phyloP scores from a whole-genome alignment of 345 rosid genomes.

The Syzygium grande region DNA sequence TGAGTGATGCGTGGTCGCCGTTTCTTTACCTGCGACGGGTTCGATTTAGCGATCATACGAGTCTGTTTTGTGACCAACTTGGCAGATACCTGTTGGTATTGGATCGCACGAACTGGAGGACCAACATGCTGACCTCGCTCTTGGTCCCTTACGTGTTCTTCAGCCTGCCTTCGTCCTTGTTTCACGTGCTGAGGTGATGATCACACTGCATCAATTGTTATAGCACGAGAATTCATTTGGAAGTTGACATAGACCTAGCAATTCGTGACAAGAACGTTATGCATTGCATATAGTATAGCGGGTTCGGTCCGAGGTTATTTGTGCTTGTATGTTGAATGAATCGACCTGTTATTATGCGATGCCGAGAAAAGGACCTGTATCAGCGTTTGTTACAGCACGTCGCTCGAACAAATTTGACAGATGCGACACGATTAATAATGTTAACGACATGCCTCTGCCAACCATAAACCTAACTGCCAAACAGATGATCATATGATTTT shows the following conservation, averaged over 20 bases:
- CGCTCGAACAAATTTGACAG: background rate
- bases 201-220: background rate
- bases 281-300: background rate
- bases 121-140: constrained; percentile 85
- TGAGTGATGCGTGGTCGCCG: background rate
- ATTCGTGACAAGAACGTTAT: background rate
- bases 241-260: background rate
- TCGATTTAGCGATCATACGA: background rate
- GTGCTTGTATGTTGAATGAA: background rate
- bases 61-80: background rate
- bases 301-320: background rate
- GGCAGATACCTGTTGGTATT: constrained; percentile 75
- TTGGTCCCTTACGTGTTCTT: constrained; percentile 83
- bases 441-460: background rate
- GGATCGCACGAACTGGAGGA: constrained; percentile 95
- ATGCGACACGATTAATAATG: background rate
- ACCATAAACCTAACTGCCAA: background rate
- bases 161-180: constrained; percentile 63
- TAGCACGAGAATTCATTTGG: background rate
- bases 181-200: constrained; percentile 62
- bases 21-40: background rate
- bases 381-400: background rate
- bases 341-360: background rate
- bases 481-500: background rate
- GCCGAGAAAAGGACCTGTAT: too few relatives aligned